Evolutionary conservation across 2,329 filamentous ascomycete species (phyloP).

Genomic region (Diatrype stigma): DNA sequence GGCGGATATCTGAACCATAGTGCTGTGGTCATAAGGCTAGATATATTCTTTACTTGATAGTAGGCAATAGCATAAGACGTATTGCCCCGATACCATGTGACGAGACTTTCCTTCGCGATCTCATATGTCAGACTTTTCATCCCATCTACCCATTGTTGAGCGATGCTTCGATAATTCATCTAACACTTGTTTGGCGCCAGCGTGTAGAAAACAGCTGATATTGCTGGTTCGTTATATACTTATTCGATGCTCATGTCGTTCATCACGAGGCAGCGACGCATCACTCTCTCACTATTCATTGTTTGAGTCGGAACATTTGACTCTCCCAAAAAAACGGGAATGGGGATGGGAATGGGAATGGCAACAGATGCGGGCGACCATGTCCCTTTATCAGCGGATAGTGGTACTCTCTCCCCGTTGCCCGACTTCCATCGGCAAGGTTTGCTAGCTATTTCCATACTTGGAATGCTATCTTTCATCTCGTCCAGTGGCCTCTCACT

Average conservation of each 20-base stretch:
- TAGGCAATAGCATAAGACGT: too few species aligned
- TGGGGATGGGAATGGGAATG: neutral
- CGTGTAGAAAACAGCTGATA: too few species aligned
- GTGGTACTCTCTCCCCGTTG: slow-evolving; percentile 29
- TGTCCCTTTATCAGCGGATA: slow-evolving; percentile 2
- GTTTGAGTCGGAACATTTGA: neutral
- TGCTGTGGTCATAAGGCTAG: neutral
- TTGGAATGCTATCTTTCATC: slow-evolving; percentile 34
- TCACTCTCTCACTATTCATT: neutral
- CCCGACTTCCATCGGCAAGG: slow-evolving; percentile 30
- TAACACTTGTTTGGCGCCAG: too few species aligned
- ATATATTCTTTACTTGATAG: neutral
- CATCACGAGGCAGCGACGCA: neutral
- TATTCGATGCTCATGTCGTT: too few species aligned
- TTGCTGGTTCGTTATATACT: too few species aligned
- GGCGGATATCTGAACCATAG: neutral
- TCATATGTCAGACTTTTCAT: too few species aligned
- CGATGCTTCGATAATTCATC: too few species aligned
- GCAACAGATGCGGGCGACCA: neutral
- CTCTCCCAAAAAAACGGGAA: neutral
- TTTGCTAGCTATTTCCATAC: slow-evolving; percentile 32
- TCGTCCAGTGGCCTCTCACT: slow-evolving; percentile 27
- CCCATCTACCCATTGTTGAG: too few species aligned
- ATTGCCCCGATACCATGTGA: too few species aligned
- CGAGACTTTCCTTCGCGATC: too few species aligned